A percentile compares a stretch with the other conserved stretches of the same genome.
Evolutionary conservation across 2,329 filamentous ascomycete species (phyloP).

Genomic region (Acephala macrosclerotiorum): DNA sequence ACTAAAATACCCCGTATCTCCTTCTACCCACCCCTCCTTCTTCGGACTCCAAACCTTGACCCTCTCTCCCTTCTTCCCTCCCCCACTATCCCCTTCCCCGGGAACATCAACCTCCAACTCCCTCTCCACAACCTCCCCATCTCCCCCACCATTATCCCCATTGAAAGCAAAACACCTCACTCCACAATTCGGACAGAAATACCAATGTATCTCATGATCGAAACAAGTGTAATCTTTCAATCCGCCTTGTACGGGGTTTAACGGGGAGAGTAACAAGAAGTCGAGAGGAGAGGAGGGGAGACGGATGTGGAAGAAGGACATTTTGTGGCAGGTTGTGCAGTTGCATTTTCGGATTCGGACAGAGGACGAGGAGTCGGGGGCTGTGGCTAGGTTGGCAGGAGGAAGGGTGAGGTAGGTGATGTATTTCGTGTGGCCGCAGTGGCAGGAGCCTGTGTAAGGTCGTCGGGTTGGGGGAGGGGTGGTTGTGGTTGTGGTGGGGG

Average conservation of each 20-base stretch:
- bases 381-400: constrained; percentile 34
- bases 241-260: constrained; percentile 44
- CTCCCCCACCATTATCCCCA: constrained; percentile 46
- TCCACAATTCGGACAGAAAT: constrained; percentile 56
- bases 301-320: constrained; percentile 54
- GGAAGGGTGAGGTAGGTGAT: constrained; percentile 53
- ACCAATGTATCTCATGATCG: constrained; percentile 47
- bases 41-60: constrained; percentile 43
- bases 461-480: constrained; percentile 24
- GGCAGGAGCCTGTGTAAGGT: constrained; percentile 52
- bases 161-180: constrained; percentile 52
- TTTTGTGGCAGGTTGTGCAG: constrained; percentile 57
- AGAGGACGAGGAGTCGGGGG: constrained; percentile 39
- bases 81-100: constrained; percentile 5
- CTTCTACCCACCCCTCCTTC: constrained; percentile 40
- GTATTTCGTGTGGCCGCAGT: constrained; percentile 54
- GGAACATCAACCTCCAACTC: neutral
- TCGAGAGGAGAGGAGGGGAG: constrained; percentile 48
- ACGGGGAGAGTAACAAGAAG: constrained; percentile 55
- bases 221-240: constrained; percentile 51
- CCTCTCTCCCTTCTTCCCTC: constrained; percentile 20
- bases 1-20: constrained; percentile 44
- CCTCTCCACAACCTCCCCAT: constrained; percentile 33
- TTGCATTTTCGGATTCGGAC: constrained; percentile 50
- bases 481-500: neutral